A percentile compares a stretch with the other conserved stretches of the same genome.
These are phyloP conservation scores for Trametes cinnabarina DNA, from an alignment of 768 basidiomycete genomes.

Conservation along the genomic window DNA sequence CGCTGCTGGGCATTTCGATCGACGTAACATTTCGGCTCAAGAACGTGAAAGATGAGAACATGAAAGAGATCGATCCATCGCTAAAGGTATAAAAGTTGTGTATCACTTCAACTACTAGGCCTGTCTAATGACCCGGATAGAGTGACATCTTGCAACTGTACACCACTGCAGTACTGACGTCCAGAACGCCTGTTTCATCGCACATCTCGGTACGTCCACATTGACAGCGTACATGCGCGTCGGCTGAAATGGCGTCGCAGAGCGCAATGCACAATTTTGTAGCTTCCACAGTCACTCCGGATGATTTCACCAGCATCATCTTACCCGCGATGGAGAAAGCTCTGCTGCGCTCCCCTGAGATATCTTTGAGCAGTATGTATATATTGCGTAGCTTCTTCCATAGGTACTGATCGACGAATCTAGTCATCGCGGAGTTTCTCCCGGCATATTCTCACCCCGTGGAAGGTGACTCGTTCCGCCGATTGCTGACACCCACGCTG, in stretches of 20 bases:
- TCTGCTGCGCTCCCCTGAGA: constrained; percentile 78
- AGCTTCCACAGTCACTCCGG: constrained; percentile 43
- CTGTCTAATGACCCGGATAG: constrained; percentile 33
- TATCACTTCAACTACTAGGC: neutral
- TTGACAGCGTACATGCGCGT: constrained; percentile 1
- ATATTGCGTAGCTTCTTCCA: constrained; percentile 19
- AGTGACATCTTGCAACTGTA: constrained; percentile 60
- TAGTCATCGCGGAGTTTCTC: constrained; percentile 62
- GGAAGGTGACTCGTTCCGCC: constrained; percentile 45
- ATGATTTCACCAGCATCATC: constrained; percentile 52
- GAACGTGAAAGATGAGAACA: constrained; percentile 43
- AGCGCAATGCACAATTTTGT: constrained; percentile 64
- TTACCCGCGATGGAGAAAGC: constrained; percentile 80
- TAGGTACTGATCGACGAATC: neutral
- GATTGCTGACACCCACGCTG: constrained; percentile 56
- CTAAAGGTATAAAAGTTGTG: constrained; percentile 39
- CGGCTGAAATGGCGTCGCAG: constrained; percentile 30
- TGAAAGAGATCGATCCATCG: constrained; percentile 43
- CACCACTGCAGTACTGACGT: constrained; percentile 58
- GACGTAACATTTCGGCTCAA: constrained; percentile 73
- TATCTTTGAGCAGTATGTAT: constrained; percentile 56
- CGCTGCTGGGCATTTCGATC: constrained; percentile 66
- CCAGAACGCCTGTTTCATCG: constrained; percentile 57
- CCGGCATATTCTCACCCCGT: constrained; percentile 51
- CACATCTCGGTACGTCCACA: constrained; percentile 53